These are phyloP conservation scores for Akanthomyces muscarius DNA, from an alignment of 2,329 filamentous ascomycete species.

Conservation along the genomic window DNA sequence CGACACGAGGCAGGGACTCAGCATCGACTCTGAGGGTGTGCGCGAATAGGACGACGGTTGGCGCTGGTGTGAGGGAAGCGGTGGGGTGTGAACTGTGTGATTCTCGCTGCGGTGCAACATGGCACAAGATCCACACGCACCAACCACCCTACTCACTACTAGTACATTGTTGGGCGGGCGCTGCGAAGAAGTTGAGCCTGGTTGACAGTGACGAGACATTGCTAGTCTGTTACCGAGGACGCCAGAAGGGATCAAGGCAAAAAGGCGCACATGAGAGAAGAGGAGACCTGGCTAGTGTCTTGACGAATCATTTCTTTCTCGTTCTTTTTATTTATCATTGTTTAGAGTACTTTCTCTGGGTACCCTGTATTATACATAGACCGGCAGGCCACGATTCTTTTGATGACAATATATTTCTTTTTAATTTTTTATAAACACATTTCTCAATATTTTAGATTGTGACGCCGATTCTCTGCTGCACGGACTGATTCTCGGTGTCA, in stretches of 20 bases:
- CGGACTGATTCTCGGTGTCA: not conserved
- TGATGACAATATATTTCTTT: not conserved
- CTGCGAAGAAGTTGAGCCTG: not conserved
- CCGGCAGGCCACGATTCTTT: not conserved
- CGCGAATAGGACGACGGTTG: not conserved
- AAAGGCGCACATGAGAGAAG: not conserved
- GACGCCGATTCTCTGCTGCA: not conserved
- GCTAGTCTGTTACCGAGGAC: slow-evolving; percentile 2
- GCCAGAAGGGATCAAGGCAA: not conserved
- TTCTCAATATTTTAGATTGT: not conserved
- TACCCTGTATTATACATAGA: not conserved
- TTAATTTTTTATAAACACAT: not conserved
- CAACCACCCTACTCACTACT: not conserved
- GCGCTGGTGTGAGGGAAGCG: not conserved
- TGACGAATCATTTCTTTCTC: not conserved
- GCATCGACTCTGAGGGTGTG: not conserved
- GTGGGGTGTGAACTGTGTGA: not conserved
- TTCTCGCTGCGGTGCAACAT: slow-evolving; percentile 3
- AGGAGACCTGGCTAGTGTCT: not conserved
- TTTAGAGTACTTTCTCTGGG: not conserved
- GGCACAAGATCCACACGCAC: slow-evolving; percentile 10
- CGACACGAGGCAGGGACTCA: slow-evolving; percentile 2
- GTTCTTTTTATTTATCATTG: not conserved
- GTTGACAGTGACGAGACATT: slow-evolving; percentile 1
- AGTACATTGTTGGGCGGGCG: not conserved